Evolutionary conservation across 257 asterid genomes (phyloP), one percentile per base, ranked within the genome.

Genomic region (Solanum ahanhuiri): DNA sequence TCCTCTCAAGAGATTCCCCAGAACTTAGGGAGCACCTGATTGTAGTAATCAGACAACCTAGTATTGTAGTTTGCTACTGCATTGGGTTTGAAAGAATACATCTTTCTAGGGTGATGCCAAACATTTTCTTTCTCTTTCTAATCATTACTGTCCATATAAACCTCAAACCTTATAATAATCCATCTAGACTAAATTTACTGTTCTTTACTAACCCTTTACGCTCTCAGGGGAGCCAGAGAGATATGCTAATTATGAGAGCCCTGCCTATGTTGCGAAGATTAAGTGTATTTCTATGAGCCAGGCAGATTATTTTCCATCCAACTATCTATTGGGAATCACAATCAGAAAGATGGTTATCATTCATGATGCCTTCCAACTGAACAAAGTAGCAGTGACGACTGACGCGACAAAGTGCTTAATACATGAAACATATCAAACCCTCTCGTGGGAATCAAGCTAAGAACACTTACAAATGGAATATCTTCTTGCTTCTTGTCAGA

Each of bases 401-500:
- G 41, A 57, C 9, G n/a, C 58, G 6, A 33, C 83, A 30, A 83
- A 28, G 48, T 4, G 66, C 41, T 79, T 28, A 15, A 45, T 45
- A 43, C 76, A 35, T 28, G 23, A 54, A 73, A 34, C 82, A 72
- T 51, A 73, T 83, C 69, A 14, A 41, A 37, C 69, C 45, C 57
- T 51, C 12, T 31, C 6, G 17, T 51, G n/a, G 48, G 20, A 76
- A 79, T 15, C 33, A 84, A 45, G 39, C 33, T 76, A 70, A 75
- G 30, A 70, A 58, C 63, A 90, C 99, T 93, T 89, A 94, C 99
- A 88, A 87, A 22, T 41, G 98, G 97, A 86, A 96, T 92, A 43
- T 96, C 99, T 89, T 96, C 98, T 87, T 85, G 90, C 48, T 88
- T 91, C 92, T 92, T 94, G 85, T 92, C 98, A 30, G 90, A 87